A percentile compares a stretch with the other conserved stretches of the same genome.
These are phyloP conservation scores for Parascedosporium putredinis DNA, from an alignment of 2,329 filamentous ascomycete species.

Conservation along the genomic window DNA sequence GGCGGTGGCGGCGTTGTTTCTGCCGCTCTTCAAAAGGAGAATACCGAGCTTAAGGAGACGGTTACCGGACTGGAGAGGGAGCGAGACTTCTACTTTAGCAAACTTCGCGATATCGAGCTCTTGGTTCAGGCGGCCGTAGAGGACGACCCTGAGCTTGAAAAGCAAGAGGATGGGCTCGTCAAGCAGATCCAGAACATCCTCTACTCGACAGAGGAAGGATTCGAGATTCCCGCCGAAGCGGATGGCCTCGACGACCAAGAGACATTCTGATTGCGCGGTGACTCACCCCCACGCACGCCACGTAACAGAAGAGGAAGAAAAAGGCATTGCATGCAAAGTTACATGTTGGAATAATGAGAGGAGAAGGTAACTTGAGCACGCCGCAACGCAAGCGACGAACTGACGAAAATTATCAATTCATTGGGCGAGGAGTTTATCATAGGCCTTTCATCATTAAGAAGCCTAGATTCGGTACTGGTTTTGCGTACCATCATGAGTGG, in stretches of 20 bases:
- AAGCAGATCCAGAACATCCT: slow-evolving; percentile 95
- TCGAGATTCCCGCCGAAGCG: slow-evolving; percentile 77
- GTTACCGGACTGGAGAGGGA: slow-evolving; percentile 92
- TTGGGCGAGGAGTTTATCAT: slow-evolving; percentile 1
- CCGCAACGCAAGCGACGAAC: background rate
- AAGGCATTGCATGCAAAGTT: background rate
- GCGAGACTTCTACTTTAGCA: slow-evolving; percentile 98
- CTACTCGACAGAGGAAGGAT: slow-evolving; percentile 90
- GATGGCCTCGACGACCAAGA: slow-evolving; percentile 68
- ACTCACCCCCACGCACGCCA: background rate
- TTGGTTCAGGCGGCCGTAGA: slow-evolving; percentile 89
- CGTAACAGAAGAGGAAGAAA: background rate
- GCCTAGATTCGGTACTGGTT: background rate
- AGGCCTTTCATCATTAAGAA: background rate
- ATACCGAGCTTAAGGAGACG: slow-evolving; percentile 82
- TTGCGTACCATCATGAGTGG: background rate
- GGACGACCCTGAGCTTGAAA: slow-evolving; percentile 83
- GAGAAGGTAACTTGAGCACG: background rate
- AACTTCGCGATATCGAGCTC: slow-evolving; percentile 92
- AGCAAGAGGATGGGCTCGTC: slow-evolving; percentile 82
- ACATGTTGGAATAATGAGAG: slow-evolving; percentile 1
- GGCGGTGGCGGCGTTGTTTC: slow-evolving; percentile 37
- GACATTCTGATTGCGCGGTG: slow-evolving; percentile 49
- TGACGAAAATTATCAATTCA: slow-evolving; percentile 3
- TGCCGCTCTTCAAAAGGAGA: slow-evolving; percentile 73